Conservation (phyloP, 768 basidiomycete species). For the Coprinopsis sp. region DNA sequence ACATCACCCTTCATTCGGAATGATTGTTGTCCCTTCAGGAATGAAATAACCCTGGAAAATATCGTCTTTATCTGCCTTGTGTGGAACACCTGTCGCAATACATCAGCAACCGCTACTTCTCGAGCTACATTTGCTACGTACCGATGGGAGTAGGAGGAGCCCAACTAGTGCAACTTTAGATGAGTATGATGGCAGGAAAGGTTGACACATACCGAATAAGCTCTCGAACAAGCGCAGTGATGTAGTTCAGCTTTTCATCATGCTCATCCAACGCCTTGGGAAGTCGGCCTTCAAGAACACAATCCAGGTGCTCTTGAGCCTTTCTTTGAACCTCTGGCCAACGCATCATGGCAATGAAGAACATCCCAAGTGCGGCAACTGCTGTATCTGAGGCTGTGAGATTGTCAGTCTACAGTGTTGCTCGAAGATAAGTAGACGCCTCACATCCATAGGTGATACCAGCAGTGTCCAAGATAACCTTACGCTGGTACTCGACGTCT, state of each 20-base stretch:
- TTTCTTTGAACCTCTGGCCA: conserved; percentile 31
- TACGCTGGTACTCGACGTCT: neutral
- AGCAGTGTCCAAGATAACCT: conserved; percentile 8
- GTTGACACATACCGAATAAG: conserved; percentile 15
- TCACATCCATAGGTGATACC: conserved; percentile 9
- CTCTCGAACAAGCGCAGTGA: conserved; percentile 31
- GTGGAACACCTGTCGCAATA: conserved; percentile 24
- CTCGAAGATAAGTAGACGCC: conserved; percentile 22
- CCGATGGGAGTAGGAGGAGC: conserved; percentile 23
- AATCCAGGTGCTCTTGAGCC: conserved; percentile 37
- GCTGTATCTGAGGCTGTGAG: conserved; percentile 11
- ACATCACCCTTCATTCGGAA: conserved; percentile 25
- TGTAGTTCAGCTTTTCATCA: conserved; percentile 28
- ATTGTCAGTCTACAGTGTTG: conserved; percentile 20
- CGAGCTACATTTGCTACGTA: conserved; percentile 7
- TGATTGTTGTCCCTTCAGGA: conserved; percentile 15
- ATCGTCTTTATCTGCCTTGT: conserved; percentile 35
- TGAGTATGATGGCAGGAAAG: neutral
- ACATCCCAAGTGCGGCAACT: conserved; percentile 6
- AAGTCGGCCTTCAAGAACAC: conserved; percentile 23
- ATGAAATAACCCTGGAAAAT: conserved; percentile 10
- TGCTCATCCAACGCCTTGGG: conserved; percentile 32
- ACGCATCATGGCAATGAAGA: conserved; percentile 13
- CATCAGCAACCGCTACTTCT: neutral
- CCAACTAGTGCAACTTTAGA: conserved; percentile 16